These are phyloP conservation scores for Myxozyma melibiosi DNA, from an alignment of 805 yeast genomes.

Conservation along the genomic window DNA sequence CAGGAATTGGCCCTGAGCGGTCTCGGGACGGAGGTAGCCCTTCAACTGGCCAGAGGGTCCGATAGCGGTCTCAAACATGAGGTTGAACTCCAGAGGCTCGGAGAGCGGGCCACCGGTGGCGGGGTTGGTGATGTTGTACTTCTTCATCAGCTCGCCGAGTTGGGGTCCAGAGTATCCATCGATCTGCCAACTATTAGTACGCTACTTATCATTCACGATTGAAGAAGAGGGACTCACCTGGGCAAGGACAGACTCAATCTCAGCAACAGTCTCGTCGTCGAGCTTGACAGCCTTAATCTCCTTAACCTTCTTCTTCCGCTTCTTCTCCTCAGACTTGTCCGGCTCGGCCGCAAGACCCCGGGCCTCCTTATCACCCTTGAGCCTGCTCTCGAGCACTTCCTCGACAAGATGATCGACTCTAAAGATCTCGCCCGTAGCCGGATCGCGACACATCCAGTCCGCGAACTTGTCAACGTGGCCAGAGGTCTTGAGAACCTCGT, in stretches of 20 bases:
- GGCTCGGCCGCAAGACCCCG: conserved; percentile 69
- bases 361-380: conserved; percentile 96
- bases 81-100: conserved; percentile 91
- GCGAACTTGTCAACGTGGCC: conserved; percentile 99
- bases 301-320: conserved; percentile 94
- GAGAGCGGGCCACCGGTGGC: conserved; percentile 83
- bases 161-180: conserved; percentile 94
- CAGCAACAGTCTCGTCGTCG: conserved; percentile 75
- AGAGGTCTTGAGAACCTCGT: conserved; percentile 95
- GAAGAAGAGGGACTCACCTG: conserved; percentile 26
- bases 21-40: conserved; percentile 97
- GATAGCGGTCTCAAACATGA: conserved; percentile 98
- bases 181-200: conserved; percentile 47
- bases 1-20: conserved; percentile 99
- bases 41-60: conserved; percentile 97
- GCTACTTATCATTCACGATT: neutral
- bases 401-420: conserved; percentile 98
- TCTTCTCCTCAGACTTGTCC: conserved; percentile 80
- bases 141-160: conserved; percentile 82
- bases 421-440: conserved; percentile 95
- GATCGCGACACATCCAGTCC: conserved; percentile 98
- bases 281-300: conserved; percentile 82
- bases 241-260: conserved; percentile 85
- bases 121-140: conserved; percentile 87
- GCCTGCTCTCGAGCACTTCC: conserved; percentile 93